phyloP scores from a whole-genome alignment of 768 basidiomycete species.

The Paxillus ammoniavirescens region DNA sequence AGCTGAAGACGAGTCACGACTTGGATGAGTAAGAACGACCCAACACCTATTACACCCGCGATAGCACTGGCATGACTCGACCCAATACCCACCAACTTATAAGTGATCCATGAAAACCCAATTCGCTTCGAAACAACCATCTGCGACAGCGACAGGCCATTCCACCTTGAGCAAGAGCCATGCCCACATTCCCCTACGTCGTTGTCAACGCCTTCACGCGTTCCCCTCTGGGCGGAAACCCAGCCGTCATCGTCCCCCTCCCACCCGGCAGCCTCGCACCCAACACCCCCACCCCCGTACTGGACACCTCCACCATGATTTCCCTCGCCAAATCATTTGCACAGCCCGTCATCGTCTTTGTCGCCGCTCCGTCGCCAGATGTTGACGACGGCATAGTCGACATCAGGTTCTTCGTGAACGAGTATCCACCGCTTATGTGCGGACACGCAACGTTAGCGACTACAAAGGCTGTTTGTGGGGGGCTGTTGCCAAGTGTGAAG shows the following conservation, averaged over 20 bases:
- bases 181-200: conserved; percentile 25
- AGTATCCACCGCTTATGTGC: conserved; percentile 36
- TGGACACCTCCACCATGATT: conserved; percentile 6
- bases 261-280: conserved; percentile 4
- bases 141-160: not conserved
- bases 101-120: not conserved
- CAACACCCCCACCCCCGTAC: not conserved
- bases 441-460: conserved; percentile 47
- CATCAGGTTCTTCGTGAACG: conserved; percentile 40
- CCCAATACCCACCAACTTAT: too few species aligned
- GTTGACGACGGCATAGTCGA: conserved; percentile 27
- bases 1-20: too few species aligned
- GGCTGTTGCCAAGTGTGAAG: conserved; percentile 21
- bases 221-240: conserved; percentile 43
- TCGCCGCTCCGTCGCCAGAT: conserved; percentile 27
- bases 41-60: too few species aligned
- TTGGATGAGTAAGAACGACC: too few species aligned
- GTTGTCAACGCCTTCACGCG: conserved; percentile 45
- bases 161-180: not conserved
- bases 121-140: not conserved
- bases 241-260: conserved; percentile 39
- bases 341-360: conserved; percentile 42
- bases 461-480: conserved; percentile 35
- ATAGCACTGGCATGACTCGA: too few species aligned
- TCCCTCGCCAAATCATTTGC: conserved; percentile 43